Base-by-base conservation (phyloP, 768 basidiomycete species). In the Auriculariales sp. region DNA sequence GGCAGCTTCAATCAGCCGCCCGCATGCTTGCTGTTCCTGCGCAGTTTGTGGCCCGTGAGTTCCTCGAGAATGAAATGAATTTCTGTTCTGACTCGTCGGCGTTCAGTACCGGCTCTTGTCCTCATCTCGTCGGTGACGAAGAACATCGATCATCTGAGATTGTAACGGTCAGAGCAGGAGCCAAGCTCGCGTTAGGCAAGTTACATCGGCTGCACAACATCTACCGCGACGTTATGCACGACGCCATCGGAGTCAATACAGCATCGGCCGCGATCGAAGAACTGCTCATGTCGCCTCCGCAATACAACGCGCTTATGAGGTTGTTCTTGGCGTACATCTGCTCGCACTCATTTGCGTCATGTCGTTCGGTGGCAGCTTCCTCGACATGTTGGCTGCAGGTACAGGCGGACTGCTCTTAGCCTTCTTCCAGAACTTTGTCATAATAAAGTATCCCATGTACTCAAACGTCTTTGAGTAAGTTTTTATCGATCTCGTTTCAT, bases 381-480 rank as follows among this genome's bases (percentile, higher is more conserved):
- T 88, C 49, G 91, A 93, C 62, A 84, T 89, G 80, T 83, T 81
- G 75, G 65, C 88, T n/a, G 73, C 84, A 7, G 88, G 83, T 7
- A 55, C 63, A 2, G 76, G 81, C 19, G 88, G 84, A 0, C 76
- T 81, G 39, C 59, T 83, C 46, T 66, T 92, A 45, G 74, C 75
- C 44, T 71, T 75, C 57, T 70, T 92, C 53, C 86, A 90, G 56
- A 75, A 88, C 28, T 71, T 69, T 47, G 77, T 87, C 14, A 87
- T 84, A 14, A 68, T 74, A 34, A 84, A 82, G 63, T 88, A 81
- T 58, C 70, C 80, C 0, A 70, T 91, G 60, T 91, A 90, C 61
- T 84, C 87, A 44, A 91, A 89, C 57, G 87, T 93, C 47, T 93
- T 91, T 55, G 91, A 94, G 91, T 91, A 59, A 62, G 83, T 69